A percentile compares a stretch with the other conserved stretches of the same genome.
Evolutionary conservation across 2,329 filamentous ascomycete species (phyloP).

Genomic region (Colletotrichum cereale): DNA sequence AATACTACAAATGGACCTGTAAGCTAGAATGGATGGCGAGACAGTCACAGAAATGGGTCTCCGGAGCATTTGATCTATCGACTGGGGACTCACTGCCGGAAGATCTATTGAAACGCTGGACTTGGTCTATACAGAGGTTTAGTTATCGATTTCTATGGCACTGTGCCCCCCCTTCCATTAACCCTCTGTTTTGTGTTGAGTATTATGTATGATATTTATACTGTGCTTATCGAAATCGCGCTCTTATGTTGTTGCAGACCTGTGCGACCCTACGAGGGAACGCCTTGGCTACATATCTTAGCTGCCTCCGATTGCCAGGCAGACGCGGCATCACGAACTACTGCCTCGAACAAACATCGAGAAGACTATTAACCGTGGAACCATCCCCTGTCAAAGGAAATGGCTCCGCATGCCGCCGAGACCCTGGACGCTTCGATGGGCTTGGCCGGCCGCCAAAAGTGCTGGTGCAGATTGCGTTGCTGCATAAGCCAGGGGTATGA

Average conservation of each 20-base stretch:
- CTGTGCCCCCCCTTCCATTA: neutral
- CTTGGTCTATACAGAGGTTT: neutral
- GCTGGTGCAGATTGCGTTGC: conserved; percentile 20
- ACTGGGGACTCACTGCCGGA: neutral
- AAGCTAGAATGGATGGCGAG: neutral
- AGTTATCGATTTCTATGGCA: neutral
- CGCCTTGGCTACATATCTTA: neutral
- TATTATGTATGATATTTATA: neutral
- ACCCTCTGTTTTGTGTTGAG: neutral
- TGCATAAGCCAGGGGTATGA: conserved; percentile 28
- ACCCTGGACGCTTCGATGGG: conserved; percentile 9
- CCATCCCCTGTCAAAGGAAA: conserved; percentile 2
- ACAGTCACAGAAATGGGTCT: neutral
- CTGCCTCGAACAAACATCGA: neutral
- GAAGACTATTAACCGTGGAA: neutral
- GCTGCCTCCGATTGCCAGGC: neutral
- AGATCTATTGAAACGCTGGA: neutral
- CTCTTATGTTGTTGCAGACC: neutral
- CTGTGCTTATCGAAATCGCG: neutral
- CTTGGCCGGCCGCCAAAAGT: conserved; percentile 12
- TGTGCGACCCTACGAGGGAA: neutral
- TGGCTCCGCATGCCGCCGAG: conserved; percentile 4
- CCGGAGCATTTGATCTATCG: neutral
- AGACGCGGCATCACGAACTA: neutral
- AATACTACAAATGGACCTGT: neutral